phyloP scores from a whole-genome alignment of 352 stramenopile species.

The Phytophthora macrochlamydospora region DNA sequence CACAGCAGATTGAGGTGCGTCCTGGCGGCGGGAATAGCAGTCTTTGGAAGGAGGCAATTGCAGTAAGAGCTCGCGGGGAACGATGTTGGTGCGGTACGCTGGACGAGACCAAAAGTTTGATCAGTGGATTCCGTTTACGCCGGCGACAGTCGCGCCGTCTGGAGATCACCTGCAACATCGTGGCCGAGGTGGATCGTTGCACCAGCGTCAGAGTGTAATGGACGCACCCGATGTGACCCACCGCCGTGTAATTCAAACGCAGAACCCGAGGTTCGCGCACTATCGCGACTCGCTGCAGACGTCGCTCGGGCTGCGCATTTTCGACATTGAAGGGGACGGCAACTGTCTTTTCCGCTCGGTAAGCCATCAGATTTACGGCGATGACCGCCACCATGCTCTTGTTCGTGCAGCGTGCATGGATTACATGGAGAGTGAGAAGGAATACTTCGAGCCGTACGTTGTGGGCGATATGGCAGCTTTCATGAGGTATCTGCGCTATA shows the following conservation, averaged over 20 bases:
- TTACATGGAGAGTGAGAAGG: constrained; percentile 95
- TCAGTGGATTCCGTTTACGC: constrained; percentile 73
- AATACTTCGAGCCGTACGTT: constrained; percentile 93
- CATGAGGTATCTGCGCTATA: constrained; percentile 89
- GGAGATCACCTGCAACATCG: constrained; percentile 63
- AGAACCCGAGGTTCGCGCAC: constrained; percentile 80
- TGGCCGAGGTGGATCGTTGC: constrained; percentile 24
- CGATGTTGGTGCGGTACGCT: constrained; percentile 71
- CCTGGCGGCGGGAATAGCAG: constrained; percentile 34
- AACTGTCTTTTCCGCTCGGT: constrained; percentile 98
- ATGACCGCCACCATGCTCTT: constrained; percentile 89
- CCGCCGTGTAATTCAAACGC: constrained; percentile 63
- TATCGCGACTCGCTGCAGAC: constrained; percentile 61
- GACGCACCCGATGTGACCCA: constrained; percentile 43
- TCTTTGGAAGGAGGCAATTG: constrained; percentile 71
- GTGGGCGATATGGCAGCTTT: constrained; percentile 90
- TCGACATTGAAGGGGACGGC: constrained; percentile 92
- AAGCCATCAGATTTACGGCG: constrained; percentile 96
- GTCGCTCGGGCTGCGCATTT: constrained; percentile 49
- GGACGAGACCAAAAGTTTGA: constrained; percentile 71
- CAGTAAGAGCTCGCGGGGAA: constrained; percentile 50
- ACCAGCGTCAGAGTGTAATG: constrained; percentile 57
- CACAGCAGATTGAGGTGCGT: constrained; percentile 76
- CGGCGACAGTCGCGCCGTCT: constrained; percentile 52
- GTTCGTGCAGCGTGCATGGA: constrained; percentile 93